phyloP scores from a whole-genome alignment of 2,329 filamentous ascomycete species.

The Chaetomium sp. region DNA sequence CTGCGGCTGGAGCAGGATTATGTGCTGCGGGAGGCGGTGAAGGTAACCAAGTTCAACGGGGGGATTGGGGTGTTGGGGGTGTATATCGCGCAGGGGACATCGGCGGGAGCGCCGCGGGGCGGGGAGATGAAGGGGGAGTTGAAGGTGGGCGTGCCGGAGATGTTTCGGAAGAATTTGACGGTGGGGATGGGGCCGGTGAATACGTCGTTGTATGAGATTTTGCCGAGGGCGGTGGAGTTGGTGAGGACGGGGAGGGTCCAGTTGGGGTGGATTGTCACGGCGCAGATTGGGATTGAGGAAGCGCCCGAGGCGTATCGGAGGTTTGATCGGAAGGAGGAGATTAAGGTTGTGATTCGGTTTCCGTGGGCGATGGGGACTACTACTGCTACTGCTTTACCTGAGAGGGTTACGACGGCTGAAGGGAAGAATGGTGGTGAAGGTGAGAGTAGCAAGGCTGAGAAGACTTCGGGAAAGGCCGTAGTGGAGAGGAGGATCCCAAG shows the following conservation, averaged over 20 bases:
- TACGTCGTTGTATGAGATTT: neutral
- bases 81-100: neutral
- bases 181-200: neutral
- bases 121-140: neutral
- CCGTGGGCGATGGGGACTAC: conserved; percentile 3
- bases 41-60: neutral
- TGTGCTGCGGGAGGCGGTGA: conserved; percentile 1
- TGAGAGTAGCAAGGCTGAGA: too few relatives aligned
- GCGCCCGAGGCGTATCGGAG: conserved; percentile 6
- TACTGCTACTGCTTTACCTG: too few relatives aligned
- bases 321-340: conserved; percentile 11
- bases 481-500: too few relatives aligned
- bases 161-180: neutral
- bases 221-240: neutral
- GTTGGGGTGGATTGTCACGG: neutral
- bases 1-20: neutral
- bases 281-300: conserved; percentile 7
- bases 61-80: neutral
- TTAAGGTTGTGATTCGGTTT: conserved; percentile 10
- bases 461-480: too few relatives aligned
- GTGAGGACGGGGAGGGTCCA: conserved; percentile 5
- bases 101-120: neutral
- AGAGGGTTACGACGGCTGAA: too few relatives aligned
- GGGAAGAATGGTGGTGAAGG: too few relatives aligned
- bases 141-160: neutral